phyloP scores from a whole-genome alignment of 352 stramenopile genomes.

The Globisporangium echinulatum region DNA sequence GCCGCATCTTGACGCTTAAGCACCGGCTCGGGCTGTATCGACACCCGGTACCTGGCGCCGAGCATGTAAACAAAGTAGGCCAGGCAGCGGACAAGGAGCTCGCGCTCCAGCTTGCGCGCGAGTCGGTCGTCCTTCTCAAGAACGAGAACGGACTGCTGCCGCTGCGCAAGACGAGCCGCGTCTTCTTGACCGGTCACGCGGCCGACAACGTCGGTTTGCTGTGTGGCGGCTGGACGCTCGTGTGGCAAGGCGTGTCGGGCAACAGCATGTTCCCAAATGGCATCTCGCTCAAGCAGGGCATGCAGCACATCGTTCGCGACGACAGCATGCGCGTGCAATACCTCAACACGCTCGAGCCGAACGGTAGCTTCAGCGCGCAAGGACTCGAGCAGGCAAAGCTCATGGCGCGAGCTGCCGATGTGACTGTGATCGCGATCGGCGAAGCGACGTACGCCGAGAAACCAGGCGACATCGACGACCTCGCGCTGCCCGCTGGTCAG shows the following conservation, averaged over 20 bases:
- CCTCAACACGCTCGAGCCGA: slow-evolving; percentile 47
- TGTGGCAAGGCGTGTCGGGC: slow-evolving; percentile 81
- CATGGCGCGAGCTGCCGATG: slow-evolving; percentile 36
- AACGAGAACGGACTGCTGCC: slow-evolving; percentile 63
- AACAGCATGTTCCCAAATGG: slow-evolving; percentile 59
- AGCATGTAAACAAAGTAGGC: slow-evolving; percentile 42
- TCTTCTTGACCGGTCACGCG: slow-evolving; percentile 69
- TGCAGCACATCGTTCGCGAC: slow-evolving; percentile 30
- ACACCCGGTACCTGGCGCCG: slow-evolving; percentile 39
- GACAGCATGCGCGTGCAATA: slow-evolving; percentile 22
- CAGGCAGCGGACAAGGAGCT: slow-evolving; percentile 37
- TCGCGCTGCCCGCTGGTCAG: slow-evolving; percentile 55
- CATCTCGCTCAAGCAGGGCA: slow-evolving; percentile 49
- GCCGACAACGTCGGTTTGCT: slow-evolving; percentile 63
- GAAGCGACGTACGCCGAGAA: slow-evolving; percentile 82
- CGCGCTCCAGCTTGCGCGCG: slow-evolving; percentile 62
- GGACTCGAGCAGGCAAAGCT: slow-evolving; percentile 51
- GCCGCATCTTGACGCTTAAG: slow-evolving; percentile 72
- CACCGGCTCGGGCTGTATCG: slow-evolving; percentile 66
- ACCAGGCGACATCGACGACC: slow-evolving; percentile 76
- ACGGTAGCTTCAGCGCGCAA: slow-evolving; percentile 39
- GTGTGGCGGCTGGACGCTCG: slow-evolving; percentile 78
- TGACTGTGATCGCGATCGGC: slow-evolving; percentile 76
- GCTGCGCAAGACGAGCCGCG: slow-evolving; percentile 17
- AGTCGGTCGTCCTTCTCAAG: slow-evolving; percentile 84